Evolutionary conservation across 352 stramenopile species (phyloP), one percentile per base, ranked within the genome.

Genomic region (Plasmopara halstedii): DNA sequence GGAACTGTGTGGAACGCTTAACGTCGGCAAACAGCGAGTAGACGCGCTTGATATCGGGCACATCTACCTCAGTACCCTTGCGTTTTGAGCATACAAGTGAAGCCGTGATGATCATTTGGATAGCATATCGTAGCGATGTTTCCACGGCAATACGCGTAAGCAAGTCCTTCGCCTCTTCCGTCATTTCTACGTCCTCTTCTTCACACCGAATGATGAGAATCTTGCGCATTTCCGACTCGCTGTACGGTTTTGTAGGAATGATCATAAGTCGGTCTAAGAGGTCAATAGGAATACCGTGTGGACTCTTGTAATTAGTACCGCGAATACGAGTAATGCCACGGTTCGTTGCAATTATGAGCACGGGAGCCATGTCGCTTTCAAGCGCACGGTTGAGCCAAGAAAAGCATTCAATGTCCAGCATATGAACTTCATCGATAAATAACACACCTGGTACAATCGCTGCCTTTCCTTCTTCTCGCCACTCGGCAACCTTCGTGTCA

Each of bases 341-440:
- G 76, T 99, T 99, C 23, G 96, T 99, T 2, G 97, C 97, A 57
- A 99, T 97, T 58, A 99, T 98, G 14, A 99, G 71, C 57, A 99
- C 95, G 0, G 97, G 97, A 25, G 95, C 93, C 66, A 99, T 88
- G 56, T 98, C 84, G 26, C 83, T 98, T 70, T 99, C 97, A 14
- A 99, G 71, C 0, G 95, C 95, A 27, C 96, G 78, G 73, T 99
- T 99, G 33, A 99, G 85, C 86, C 96, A 99, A 41, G 95, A 98
- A 65, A 99, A 99, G 67, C 96, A 99, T 71, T 99, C 97, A 54
- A 99, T 99, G 70, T 99, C 97, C 18, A 99, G 77, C 97, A 99
- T 99, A 73, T 99, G 97, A 34, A 96, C 87, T 67, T 99, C 97
- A 61, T 99, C 97, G 58, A 99, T 99, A 67, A 99, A 99, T 7